Base-by-base conservation (phyloP, 441 rosid species). In the Croton laevigatus region DNA sequence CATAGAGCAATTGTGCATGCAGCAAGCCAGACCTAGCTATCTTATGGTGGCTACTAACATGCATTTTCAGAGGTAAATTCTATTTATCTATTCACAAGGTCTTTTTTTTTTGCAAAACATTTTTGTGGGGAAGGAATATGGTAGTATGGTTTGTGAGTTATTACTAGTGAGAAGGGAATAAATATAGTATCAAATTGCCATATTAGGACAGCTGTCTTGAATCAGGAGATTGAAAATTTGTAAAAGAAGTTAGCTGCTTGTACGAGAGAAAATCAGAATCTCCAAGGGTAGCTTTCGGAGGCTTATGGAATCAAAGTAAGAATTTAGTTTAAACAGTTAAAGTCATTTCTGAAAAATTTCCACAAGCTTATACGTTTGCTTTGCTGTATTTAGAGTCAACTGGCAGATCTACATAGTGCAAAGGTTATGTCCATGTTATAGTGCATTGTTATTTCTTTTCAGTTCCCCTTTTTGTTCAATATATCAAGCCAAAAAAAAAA, bases 261-360 rank as follows among this genome's bases (percentile, higher is more conserved):
- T 78, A 77, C 86, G 32, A 86, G 96, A 80, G 97, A 90, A 61
- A 90, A 87, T 81, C 58, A 74, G 51, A 91, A 96, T 82, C 95
- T 93, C 75, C 96, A 87, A 78, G 99, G 93, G 81, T 98, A 96
- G 83, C 99, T 96, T 71, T 84, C 97, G 12, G 99, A 96, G 84
- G 97, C 97, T 59, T 96, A 87, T 68, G 86, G 91, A 68, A 88
- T 96, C 69, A 96, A 96, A 84, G 99, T 93, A 54, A 76, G 84
- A 53, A n/a, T 75, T n/a, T 62, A 49, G 12, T 53, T 34, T 12
- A 68, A 9, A 3, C 67, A 37, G n/a, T 58, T 59, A 16, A 59
- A 11, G 14, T 34, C 8, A 57, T 34, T 44, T 12, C 16, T 51
- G 49, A 51, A 59, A 46, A 53, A 14, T 37, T 32, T 40, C 71